These are phyloP conservation scores for Phialemoniopsis sp. DNA, from an alignment of 2,329 filamentous ascomycete species.

Conservation along the genomic window DNA sequence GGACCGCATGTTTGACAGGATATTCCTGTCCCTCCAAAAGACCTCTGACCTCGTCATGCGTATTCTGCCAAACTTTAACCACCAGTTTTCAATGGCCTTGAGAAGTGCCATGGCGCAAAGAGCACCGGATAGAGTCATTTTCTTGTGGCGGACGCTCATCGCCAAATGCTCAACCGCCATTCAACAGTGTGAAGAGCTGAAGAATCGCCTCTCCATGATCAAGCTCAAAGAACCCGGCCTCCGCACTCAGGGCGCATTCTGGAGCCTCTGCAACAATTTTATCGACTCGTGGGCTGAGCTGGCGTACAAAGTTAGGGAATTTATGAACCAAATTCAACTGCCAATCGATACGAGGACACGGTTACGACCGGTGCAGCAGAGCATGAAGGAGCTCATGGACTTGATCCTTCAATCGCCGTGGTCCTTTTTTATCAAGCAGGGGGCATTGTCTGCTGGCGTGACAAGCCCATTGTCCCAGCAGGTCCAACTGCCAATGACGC, in stretches of 20 bases:
- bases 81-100: conserved; percentile 61
- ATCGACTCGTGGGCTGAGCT: conserved; percentile 67
- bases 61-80: conserved; percentile 65
- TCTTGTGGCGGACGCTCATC: conserved; percentile 68
- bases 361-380: conserved; percentile 76
- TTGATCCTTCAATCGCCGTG: conserved; percentile 62
- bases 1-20: conserved; percentile 75
- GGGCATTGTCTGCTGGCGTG: too few species aligned
- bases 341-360: conserved; percentile 67
- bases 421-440: conserved; percentile 31
- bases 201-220: conserved; percentile 69
- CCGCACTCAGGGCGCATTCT: conserved; percentile 58
- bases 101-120: conserved; percentile 59
- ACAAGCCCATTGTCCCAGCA: conserved; percentile 5
- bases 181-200: conserved; percentile 69
- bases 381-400: conserved; percentile 74
- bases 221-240: conserved; percentile 81
- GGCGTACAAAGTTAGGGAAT: conserved; percentile 54
- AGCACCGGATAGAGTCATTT: conserved; percentile 54
- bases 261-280: conserved; percentile 71
- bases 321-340: conserved; percentile 45
- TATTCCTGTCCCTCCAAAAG: conserved; percentile 71
- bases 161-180: conserved; percentile 67
- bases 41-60: conserved; percentile 71
- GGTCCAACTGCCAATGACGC: conserved; percentile 69